Evolutionary conservation across 805 yeast genomes (phyloP).

Genomic region (Metschnikowia reukaufii): DNA sequence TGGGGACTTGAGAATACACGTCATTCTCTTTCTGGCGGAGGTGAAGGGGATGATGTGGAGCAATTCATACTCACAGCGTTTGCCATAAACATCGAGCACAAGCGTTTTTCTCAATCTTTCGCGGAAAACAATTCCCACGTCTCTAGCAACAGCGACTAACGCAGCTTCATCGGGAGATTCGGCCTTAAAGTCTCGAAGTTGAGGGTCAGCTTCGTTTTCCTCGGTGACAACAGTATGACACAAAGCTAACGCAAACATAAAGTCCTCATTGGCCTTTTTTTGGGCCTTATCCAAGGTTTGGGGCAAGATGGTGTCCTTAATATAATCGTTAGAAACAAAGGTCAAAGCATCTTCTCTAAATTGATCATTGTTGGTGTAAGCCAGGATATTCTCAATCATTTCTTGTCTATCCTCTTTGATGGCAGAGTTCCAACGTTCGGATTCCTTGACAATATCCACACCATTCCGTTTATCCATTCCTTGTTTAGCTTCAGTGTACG

Average conservation of each 20-base stretch:
- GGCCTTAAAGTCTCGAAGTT: constrained; percentile 57
- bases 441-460: constrained; percentile 65
- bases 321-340: constrained; percentile 60
- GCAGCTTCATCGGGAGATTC: constrained; percentile 87
- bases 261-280: constrained; percentile 50
- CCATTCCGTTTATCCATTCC: constrained; percentile 81
- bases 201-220: constrained; percentile 30
- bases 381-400: constrained; percentile 49
- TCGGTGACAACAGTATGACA: constrained; percentile 79
- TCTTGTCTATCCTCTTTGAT: constrained; percentile 49
- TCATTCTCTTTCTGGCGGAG: constrained; percentile 77
- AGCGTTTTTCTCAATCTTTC: constrained; percentile 53
- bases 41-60: constrained; percentile 62
- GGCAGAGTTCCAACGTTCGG: constrained; percentile 51
- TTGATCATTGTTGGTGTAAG: constrained; percentile 43
- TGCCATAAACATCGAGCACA: constrained; percentile 46
- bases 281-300: constrained; percentile 36
- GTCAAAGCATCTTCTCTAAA: constrained; percentile 48
- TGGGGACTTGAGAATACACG: constrained; percentile 55
- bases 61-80: constrained; percentile 44
- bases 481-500: constrained; percentile 80
- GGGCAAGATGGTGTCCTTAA: constrained; percentile 47
- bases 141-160: constrained; percentile 72
- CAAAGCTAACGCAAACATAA: constrained; percentile 64
- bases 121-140: constrained; percentile 63